phyloP scores from a whole-genome alignment of 768 basidiomycete genomes.

The Pholiota conissans region DNA sequence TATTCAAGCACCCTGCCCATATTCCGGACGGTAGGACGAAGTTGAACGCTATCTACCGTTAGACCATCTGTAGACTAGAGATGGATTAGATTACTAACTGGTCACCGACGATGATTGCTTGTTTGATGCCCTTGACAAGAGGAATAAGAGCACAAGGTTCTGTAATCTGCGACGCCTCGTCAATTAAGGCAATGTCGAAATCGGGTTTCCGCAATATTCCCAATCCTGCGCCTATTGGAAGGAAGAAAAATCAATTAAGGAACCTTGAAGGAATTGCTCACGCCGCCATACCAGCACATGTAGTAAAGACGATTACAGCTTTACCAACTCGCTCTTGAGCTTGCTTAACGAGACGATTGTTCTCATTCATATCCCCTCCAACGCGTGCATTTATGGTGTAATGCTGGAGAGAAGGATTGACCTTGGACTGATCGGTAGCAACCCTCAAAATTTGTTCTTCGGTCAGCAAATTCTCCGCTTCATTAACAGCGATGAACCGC shows the following conservation, averaged over 20 bases:
- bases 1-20: constrained; percentile 58
- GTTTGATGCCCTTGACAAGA: constrained; percentile 59
- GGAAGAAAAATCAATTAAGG: not conserved
- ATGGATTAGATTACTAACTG: constrained; percentile 45
- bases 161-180: constrained; percentile 72
- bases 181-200: constrained; percentile 64
- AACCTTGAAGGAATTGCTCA: not conserved
- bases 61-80: not conserved
- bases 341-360: constrained; percentile 54
- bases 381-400: constrained; percentile 67
- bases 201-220: constrained; percentile 54
- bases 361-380: constrained; percentile 63
- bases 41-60: constrained; percentile 51
- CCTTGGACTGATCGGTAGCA: constrained; percentile 64
- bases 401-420: constrained; percentile 53
- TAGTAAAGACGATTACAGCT: constrained; percentile 62
- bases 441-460: constrained; percentile 66
- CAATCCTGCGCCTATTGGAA: constrained; percentile 49
- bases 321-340: constrained; percentile 58
- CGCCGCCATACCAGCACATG: constrained; percentile 49
- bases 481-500: constrained; percentile 54
- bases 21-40: constrained; percentile 61
- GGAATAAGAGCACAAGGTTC: constrained; percentile 68
- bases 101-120: constrained; percentile 66
- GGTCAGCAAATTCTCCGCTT: constrained; percentile 37